Evolutionary conservation across 148 eudicot species (phyloP).

Genomic region (Rhododendron williamsianum): DNA sequence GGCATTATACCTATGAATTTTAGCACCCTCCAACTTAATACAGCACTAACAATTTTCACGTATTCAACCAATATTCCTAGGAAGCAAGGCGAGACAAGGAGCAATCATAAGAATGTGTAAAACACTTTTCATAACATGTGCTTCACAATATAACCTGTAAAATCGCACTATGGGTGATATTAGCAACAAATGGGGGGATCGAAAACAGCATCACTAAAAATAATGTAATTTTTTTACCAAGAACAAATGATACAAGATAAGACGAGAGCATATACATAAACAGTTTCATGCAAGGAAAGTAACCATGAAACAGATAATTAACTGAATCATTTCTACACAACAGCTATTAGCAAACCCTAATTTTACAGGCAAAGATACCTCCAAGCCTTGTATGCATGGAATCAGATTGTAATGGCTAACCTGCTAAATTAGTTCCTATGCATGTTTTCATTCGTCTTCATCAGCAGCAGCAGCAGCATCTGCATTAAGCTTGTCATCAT

Average conservation of each 20-base stretch:
- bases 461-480: slow-evolving; percentile 22
- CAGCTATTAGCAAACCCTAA: not conserved
- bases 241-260: not conserved
- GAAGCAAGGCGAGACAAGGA: not conserved
- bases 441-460: slow-evolving; percentile 18
- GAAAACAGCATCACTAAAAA: not conserved
- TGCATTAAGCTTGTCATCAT: slow-evolving; percentile 18
- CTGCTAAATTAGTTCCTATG: not conserved
- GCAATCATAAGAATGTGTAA: not conserved
- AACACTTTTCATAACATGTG: not conserved
- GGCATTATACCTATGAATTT: no score
- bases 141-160: not conserved
- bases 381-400: not conserved
- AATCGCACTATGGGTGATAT: not conserved
- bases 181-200: not conserved
- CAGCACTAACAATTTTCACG: not conserved
- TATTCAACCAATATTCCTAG: not conserved
- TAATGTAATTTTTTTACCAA: not conserved
- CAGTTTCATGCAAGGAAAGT: not conserved
- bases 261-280: not conserved
- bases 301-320: not conserved
- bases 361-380: not conserved
- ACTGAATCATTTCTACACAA: not conserved
- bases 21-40: not conserved
- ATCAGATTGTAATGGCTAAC: not conserved